phyloP scores from a whole-genome alignment of 768 basidiomycete genomes.

The Calocybe cyanea region DNA sequence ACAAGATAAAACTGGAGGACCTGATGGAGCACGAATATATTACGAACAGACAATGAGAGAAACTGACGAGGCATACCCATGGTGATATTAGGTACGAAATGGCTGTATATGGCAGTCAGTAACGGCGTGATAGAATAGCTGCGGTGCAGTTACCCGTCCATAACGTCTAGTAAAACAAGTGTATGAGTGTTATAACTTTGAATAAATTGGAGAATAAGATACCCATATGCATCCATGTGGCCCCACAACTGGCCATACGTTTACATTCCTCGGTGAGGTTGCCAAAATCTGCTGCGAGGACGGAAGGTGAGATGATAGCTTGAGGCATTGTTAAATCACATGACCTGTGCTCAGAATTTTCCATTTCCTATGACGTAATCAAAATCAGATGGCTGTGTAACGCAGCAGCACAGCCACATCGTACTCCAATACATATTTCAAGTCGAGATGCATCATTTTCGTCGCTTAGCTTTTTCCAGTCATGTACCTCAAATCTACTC shows the following conservation, averaged over 20 bases:
- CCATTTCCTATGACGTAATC: conserved; percentile 6
- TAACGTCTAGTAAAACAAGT: conserved; percentile 64
- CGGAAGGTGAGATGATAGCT: conserved; percentile 94
- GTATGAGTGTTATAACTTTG: background rate
- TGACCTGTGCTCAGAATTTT: background rate
- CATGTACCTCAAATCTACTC: conserved; percentile 39
- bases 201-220: conserved; percentile 8
- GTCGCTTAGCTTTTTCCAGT: conserved; percentile 14
- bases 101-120: conserved; percentile 41
- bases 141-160: conserved; percentile 77
- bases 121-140: conserved; percentile 10
- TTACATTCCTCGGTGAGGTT: conserved; percentile 93
- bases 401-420: background rate
- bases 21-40: conserved; percentile 31
- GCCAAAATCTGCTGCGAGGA: conserved; percentile 96
- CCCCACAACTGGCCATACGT: conserved; percentile 92
- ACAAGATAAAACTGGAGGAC: conserved; percentile 83
- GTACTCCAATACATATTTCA: background rate
- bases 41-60: conserved; percentile 3
- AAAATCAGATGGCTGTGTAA: conserved; percentile 7
- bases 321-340: conserved; percentile 55
- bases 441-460: conserved; percentile 1
- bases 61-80: conserved; percentile 65
- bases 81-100: conserved; percentile 98
- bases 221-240: conserved; percentile 99